phyloP scores from a whole-genome alignment of 2,329 filamentous ascomycete species.

The Lojkania enalia region DNA sequence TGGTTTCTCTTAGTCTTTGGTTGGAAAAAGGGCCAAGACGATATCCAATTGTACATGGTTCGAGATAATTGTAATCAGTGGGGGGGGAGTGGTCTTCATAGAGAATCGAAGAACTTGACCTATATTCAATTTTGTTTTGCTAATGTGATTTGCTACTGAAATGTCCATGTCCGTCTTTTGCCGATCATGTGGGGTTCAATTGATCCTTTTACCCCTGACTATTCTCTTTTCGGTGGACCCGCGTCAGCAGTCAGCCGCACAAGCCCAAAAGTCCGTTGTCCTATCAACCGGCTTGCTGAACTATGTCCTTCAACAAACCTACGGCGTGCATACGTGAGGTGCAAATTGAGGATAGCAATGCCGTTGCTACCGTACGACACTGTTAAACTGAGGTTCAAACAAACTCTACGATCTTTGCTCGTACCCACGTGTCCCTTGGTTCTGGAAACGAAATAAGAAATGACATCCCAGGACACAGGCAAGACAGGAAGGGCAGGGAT shows the following conservation, averaged over 20 bases:
- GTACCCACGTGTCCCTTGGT: not conserved
- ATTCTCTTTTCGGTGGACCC: no score
- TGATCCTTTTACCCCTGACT: not conserved
- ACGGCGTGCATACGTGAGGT: no score
- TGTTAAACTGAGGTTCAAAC: not conserved
- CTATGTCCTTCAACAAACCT: no score
- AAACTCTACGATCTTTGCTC: conserved; percentile 1
- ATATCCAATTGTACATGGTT: conserved; percentile 15
- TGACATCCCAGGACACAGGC: no score
- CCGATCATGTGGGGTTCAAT: not conserved
- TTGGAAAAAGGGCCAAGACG: conserved; percentile 9
- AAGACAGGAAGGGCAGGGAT: not conserved
- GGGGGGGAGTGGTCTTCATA: conserved; percentile 14
- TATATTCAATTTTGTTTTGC: conserved; percentile 1
- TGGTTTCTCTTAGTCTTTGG: conserved; percentile 7
- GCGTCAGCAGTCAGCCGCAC: no score
- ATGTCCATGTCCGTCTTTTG: not conserved
- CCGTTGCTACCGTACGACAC: not conserved
- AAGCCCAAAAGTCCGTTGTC: no score
- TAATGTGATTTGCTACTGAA: not conserved
- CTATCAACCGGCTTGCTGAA: no score
- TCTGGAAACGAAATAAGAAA: no score
- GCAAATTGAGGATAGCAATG: no score
- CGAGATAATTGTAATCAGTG: conserved; percentile 19
- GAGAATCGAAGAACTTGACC: conserved; percentile 20